These are phyloP conservation scores for Angophora floribunda DNA, from an alignment of 345 rosid genomes.

Conservation along the genomic window DNA sequence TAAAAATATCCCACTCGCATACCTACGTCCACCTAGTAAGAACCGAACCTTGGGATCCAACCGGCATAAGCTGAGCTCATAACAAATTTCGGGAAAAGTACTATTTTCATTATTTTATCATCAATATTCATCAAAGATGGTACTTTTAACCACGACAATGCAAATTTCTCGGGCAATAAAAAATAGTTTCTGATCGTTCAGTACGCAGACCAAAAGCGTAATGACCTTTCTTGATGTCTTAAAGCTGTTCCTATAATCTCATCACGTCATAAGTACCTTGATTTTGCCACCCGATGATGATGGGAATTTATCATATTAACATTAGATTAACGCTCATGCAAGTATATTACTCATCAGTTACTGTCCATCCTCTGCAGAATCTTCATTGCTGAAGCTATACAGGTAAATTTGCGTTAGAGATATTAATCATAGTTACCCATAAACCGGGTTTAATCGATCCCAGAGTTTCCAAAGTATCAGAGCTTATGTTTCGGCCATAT, in stretches of 20 bases:
- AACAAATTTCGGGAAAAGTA: not conserved
- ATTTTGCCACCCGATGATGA: not conserved
- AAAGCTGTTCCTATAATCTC: not conserved
- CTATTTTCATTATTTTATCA: not conserved
- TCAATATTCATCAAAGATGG: not conserved
- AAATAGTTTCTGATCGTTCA: not conserved
- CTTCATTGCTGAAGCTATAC: not conserved
- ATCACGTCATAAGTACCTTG: not conserved
- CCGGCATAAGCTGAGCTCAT: too few species aligned
- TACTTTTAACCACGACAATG: not conserved
- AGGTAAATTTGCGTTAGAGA: not conserved
- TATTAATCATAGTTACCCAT: not conserved
- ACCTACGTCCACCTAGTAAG: too few species aligned
- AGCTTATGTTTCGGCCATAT: not conserved
- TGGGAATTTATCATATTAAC: not conserved
- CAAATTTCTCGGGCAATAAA: not conserved
- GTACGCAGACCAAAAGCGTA: not conserved
- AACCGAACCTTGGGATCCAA: too few species aligned
- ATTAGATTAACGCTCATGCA: not conserved
- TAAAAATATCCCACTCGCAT: too few species aligned
- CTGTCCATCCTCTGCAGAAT: not conserved
- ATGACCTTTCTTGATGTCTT: not conserved
- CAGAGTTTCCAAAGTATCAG: not conserved
- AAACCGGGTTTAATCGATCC: not conserved
- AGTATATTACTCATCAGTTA: not conserved